These are phyloP conservation scores for Lithospermum erythrorhizon DNA, from an alignment of 257 asterid species.

Conservation along the genomic window DNA sequence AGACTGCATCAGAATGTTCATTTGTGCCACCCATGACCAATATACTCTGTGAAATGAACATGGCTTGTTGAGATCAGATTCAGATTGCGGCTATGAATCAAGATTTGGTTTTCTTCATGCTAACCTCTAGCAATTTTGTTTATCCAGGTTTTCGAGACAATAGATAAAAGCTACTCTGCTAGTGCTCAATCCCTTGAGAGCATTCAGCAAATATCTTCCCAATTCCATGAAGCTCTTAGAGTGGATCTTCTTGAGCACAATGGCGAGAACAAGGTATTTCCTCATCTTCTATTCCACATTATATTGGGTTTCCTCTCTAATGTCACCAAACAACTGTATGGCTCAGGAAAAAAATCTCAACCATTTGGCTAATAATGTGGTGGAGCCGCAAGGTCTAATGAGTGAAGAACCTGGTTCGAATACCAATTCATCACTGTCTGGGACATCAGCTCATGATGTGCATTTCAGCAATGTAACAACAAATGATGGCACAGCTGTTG, in stretches of 20 bases:
- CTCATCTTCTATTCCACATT: not conserved
- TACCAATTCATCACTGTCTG: constrained; percentile 26
- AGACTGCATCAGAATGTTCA: constrained; percentile 42
- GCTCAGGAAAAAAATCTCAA: constrained; percentile 40
- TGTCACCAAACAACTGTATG: not conserved
- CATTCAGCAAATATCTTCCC: constrained; percentile 57
- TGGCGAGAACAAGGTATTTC: constrained; percentile 40
- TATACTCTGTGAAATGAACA: constrained; percentile 45
- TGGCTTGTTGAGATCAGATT: constrained; percentile 29
- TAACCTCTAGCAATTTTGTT: not conserved
- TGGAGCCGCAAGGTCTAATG: constrained; percentile 24
- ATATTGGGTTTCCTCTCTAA: not conserved
- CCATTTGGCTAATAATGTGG: constrained; percentile 24
- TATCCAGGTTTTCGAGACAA: constrained; percentile 34
- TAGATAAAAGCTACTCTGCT: constrained; percentile 28
- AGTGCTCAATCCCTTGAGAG: constrained; percentile 40
- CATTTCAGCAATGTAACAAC: constrained; percentile 20
- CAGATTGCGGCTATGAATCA: constrained; percentile 31
- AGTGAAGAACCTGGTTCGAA: constrained; percentile 29
- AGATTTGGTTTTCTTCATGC: not conserved
- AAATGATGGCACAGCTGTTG: constrained; percentile 22
- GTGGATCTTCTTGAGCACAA: constrained; percentile 39
- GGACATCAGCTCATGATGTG: constrained; percentile 25
- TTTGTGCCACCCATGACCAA: constrained; percentile 31
- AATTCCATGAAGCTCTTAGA: constrained; percentile 46